phyloP scores from a whole-genome alignment of 257 asterid genomes.

The Catharanthus roseus region DNA sequence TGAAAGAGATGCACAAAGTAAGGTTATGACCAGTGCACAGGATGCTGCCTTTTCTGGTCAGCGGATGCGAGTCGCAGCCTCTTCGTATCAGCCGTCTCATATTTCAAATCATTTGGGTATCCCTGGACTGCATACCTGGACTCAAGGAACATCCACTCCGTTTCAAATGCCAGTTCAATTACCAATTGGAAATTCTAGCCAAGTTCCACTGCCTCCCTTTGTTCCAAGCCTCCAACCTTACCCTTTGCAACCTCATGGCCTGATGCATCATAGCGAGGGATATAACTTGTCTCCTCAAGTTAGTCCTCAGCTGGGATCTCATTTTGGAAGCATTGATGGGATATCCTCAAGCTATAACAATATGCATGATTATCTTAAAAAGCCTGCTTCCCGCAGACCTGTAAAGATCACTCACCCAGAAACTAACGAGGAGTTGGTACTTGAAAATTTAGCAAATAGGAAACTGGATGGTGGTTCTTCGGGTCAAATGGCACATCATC shows the following conservation, averaged over 20 bases:
- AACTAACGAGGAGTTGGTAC: constrained; percentile 83
- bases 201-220: constrained; percentile 62
- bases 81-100: constrained; percentile 19
- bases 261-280: constrained; percentile 68
- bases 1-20: constrained; percentile 12
- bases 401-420: constrained; percentile 92
- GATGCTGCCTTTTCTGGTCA: constrained; percentile 13
- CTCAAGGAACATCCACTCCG: constrained; percentile 42
- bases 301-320: constrained; percentile 56
- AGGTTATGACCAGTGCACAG: constrained; percentile 10
- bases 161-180: constrained; percentile 47
- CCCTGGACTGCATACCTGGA: constrained; percentile 14
- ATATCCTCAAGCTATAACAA: constrained; percentile 11
- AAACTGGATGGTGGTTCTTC: constrained; percentile 25
- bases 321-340: constrained; percentile 24
- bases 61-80: constrained; percentile 13
- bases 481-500: constrained; percentile 47
- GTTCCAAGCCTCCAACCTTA: constrained; percentile 67
- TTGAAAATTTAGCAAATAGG: constrained; percentile 27
- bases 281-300: constrained; percentile 56
- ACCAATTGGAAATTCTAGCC: constrained; percentile 46
- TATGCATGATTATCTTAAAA: constrained; percentile 13
- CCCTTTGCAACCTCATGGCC: constrained; percentile 69
- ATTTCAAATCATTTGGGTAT: constrained; percentile 10
- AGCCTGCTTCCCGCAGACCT: constrained; percentile 48